Evolutionary conservation across 495 filamentous ascomycete genomes (phyloP), one percentile per base, ranked within the genome.

Genomic region (Podospora anserina): DNA sequence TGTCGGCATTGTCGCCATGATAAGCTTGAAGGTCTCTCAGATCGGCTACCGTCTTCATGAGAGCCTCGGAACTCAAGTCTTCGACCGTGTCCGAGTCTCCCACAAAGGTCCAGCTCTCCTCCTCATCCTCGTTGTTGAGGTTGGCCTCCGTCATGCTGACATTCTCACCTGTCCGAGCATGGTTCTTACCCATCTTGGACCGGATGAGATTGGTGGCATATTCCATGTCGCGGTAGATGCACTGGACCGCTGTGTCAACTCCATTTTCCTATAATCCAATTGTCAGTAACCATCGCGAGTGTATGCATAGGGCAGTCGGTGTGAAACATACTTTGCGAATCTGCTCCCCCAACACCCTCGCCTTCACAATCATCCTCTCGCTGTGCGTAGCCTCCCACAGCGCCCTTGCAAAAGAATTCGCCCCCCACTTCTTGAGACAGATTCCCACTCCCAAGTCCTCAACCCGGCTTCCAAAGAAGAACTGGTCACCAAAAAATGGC

Each of bases 401-500:
- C 1, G 94, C 93, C 53, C 91, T 83, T 7, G 90, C 89, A 70
- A 99, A 94, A 44, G 90, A 84, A 66, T 83, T 89, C 57, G 90
- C 88, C 30, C 96, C 97, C 74, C 97, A 84, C 79, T 91, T 96
- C 80, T 90, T 93, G 77, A 99, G 83, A 74, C 87, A 93, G 62
- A 96, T 89, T 3, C 95, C 95, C 11, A 98, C 94, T 3, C 95
- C 94, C 4, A 99, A 79, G 73, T 97, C 93, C 77, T 97, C 93
- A 4, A 98, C 88, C 0, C 95, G 87, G 16, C 83, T 86, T 2
- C 92, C 95, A 74, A 94, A 98, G 82, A 99, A 99, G 83, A 92
- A 97, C 74, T 99, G 95, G 71, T 99, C 95, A 4, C 95, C 95
- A 76, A 99, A 99, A 79, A 97, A 98, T 0, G 95, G 95, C 68